Conservation (phyloP, 441 rosid genomes). For the Brassica hybrid region DNA sequence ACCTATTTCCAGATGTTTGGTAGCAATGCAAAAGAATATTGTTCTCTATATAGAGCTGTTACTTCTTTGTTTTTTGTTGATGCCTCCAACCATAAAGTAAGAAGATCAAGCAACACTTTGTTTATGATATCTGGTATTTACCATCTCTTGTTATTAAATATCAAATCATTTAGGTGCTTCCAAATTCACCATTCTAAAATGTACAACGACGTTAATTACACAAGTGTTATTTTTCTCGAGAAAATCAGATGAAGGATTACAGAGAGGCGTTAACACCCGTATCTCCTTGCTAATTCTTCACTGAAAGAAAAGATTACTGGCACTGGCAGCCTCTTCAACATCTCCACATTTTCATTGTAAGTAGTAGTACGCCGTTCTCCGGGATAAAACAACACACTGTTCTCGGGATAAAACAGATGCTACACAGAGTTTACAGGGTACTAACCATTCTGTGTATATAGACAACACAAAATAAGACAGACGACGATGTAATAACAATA, state of each 20-base stretch:
- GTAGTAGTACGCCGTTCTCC: no score
- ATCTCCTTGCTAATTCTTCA: no score
- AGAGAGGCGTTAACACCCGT: no score
- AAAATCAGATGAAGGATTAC: no score
- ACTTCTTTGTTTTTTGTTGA: background rate
- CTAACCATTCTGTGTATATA: background rate
- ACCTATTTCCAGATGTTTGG: background rate
- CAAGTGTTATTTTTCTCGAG: no score
- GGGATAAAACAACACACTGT: no score
- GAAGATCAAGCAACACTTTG: background rate
- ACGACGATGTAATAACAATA: background rate
- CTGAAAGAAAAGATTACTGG: background rate
- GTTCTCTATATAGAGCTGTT: no score
- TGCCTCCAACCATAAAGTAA: background rate
- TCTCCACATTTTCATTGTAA: background rate
- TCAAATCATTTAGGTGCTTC: background rate
- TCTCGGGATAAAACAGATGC: no score
- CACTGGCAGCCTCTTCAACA: background rate
- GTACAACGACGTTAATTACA: background rate
- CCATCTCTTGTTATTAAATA: background rate
- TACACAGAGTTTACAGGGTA: background rate
- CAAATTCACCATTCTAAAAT: background rate
- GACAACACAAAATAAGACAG: background rate
- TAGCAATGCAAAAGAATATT: no score
- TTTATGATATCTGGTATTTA: background rate